A percentile compares a stretch with the other conserved stretches of the same genome.
phyloP scores from a whole-genome alignment of 148 eudicot species.

The Nepenthes gracilis region DNA sequence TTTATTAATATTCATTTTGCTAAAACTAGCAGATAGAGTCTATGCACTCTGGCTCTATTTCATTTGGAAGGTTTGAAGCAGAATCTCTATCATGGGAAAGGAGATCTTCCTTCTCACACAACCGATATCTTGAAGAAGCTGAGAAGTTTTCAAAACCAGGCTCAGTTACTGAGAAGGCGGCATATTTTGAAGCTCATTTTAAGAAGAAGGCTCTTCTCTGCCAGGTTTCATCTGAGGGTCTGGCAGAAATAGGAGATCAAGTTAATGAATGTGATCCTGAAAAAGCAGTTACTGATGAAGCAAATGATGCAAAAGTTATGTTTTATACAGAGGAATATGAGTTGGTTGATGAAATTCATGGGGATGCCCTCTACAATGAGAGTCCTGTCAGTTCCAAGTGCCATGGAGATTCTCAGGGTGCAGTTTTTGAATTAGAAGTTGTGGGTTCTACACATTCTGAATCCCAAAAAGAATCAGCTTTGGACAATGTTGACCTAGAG shows the following conservation, averaged over 20 bases:
- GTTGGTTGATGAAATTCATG: constrained; percentile 7
- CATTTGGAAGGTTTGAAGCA: constrained; percentile 68
- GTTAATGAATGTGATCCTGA: constrained; percentile 21
- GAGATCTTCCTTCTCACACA: constrained; percentile 71
- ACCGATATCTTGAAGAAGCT: constrained; percentile 69
- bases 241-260: constrained; percentile 22
- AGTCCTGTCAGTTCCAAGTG: constrained; percentile 4
- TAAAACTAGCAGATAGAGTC: constrained; percentile 36
- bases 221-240: constrained; percentile 34
- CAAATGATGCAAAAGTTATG: neutral
- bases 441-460: constrained; percentile 14
- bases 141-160: constrained; percentile 70
- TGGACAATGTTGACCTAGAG: neutral
- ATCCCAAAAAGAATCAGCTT: constrained; percentile 8
- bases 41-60: constrained; percentile 63
- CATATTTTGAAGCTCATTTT: constrained; percentile 68
- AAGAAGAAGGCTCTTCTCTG: constrained; percentile 42
- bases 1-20: no score
- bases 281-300: constrained; percentile 12
- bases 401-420: constrained; percentile 10
- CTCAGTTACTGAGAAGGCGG: constrained; percentile 68
- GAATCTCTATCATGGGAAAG: constrained; percentile 74
- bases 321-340: constrained; percentile 13
- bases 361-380: constrained; percentile 9
- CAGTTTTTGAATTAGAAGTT: constrained; percentile 13